Evolutionary conservation across 2,329 filamentous ascomycete species (phyloP), one percentile per base, ranked within the genome.

Genomic region (Beauveria pseudobassiana): DNA sequence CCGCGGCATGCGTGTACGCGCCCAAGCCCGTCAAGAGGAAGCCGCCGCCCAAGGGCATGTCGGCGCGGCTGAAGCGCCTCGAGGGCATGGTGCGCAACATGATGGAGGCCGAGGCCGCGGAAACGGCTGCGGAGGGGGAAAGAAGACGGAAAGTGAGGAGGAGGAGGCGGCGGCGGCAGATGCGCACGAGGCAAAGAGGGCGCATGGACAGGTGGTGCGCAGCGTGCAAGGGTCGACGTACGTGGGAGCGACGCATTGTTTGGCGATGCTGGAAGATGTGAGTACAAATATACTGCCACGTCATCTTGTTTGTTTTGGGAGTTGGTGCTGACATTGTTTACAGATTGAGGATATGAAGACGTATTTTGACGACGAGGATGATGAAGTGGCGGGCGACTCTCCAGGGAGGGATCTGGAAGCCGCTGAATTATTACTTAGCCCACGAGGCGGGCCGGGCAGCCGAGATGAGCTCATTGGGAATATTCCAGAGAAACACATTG

Each of bases 231-330:
- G 74, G 10, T 78, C 76, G 48, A 82, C 78, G 5, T 86, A 84
- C 65, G 78, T 86, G 5, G 83, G 83, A 1, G 82, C 82, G 4
- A 85, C 83, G 50, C 82, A 86, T 63, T 84, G 82, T 65, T 80
- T 84, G 74, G 83, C 83, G 2, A 84, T 86, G 70, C 71, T 86
- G 12, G 80, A 85, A 67, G 81, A 86, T 73, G 82, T 85, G 66
- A 76, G 78, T 22, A 30, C 8, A 53, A 10, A 9, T 18, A 18
- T 1, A 10, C 30, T 28, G 18, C 6, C 16, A 38, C 16, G 16
- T 12, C 8, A 43, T 12, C 20, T n/a, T 2, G 12, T 40, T 14
- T 45, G 5, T 5, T 16, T 40, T 1, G 1, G 20, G 22, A 43
- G 50, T 46, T 34, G 26, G 10, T 49, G 40, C 58, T 69, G 22